phyloP scores from a whole-genome alignment of 2,329 filamentous ascomycete species.

The Trichoderma koningiopsis region DNA sequence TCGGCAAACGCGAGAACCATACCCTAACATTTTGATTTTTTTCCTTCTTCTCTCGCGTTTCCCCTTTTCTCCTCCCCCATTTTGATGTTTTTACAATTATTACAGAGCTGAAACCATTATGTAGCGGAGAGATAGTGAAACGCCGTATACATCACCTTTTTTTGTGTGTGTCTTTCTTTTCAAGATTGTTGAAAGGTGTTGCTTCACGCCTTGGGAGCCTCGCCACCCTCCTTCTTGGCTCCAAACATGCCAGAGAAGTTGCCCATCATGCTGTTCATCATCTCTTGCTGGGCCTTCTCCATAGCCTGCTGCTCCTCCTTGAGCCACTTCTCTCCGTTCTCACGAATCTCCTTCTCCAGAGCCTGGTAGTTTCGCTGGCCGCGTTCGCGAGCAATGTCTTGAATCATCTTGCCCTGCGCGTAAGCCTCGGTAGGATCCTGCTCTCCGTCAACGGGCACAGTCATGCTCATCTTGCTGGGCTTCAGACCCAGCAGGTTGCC shows the following conservation, averaged over 20 bases:
- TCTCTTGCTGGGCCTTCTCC: slow-evolving; percentile 87
- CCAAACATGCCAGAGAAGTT: slow-evolving; percentile 54
- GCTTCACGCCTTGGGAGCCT: slow-evolving; percentile 29
- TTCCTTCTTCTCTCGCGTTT: not conserved
- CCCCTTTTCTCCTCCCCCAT: not conserved
- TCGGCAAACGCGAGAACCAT: slow-evolving; percentile 5
- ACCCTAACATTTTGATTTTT: not conserved
- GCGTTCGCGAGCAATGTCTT: slow-evolving; percentile 89
- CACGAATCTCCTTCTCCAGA: slow-evolving; percentile 85
- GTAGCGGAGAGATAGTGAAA: slow-evolving; percentile 20
- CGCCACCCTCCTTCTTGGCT: slow-evolving; percentile 24
- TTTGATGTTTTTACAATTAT: slow-evolving; percentile 25
- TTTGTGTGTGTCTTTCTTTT: not conserved
- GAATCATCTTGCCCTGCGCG: slow-evolving; percentile 93
- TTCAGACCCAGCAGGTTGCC: slow-evolving; percentile 78
- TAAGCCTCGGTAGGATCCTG: slow-evolving; percentile 73
- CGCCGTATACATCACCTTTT: not conserved
- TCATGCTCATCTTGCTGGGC: slow-evolving; percentile 63
- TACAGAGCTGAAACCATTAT: slow-evolving; percentile 18
- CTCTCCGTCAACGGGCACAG: slow-evolving; percentile 65
- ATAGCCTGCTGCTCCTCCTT: slow-evolving; percentile 88
- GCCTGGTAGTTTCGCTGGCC: slow-evolving; percentile 88
- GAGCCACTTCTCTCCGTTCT: slow-evolving; percentile 94
- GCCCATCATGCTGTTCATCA: slow-evolving; percentile 88
- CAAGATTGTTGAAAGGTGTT: not conserved